Conservation (phyloP, 1,139 yeast species). For the Torulaspora globosa region DNA sequence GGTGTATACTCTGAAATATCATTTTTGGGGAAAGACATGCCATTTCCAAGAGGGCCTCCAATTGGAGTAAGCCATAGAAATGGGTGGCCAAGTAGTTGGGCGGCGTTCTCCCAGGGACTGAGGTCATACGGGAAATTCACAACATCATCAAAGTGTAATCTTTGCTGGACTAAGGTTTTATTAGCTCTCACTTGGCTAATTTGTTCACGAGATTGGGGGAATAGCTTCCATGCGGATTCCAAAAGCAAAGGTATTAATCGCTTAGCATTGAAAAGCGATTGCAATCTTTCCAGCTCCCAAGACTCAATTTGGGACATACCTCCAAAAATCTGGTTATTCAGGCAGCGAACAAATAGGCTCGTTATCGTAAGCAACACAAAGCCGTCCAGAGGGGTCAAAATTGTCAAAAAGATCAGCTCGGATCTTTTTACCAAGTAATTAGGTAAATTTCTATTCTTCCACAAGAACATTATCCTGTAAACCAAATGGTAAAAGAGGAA, state of each 20-base stretch:
- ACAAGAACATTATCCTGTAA: slow-evolving; percentile 45
- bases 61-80: slow-evolving; percentile 69
- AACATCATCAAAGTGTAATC: slow-evolving; percentile 39
- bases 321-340: slow-evolving; percentile 49
- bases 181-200: slow-evolving; percentile 17
- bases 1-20: slow-evolving; percentile 39
- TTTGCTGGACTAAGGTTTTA: slow-evolving; percentile 12
- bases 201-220: slow-evolving; percentile 18
- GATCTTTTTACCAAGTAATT: slow-evolving; percentile 51
- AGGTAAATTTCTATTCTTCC: slow-evolving; percentile 54
- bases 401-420: slow-evolving; percentile 54
- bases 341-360: slow-evolving; percentile 57
- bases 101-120: slow-evolving; percentile 54
- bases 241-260: slow-evolving; percentile 28
- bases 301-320: slow-evolving; percentile 92
- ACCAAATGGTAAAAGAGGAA: slow-evolving; percentile 46
- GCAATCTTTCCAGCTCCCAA: slow-evolving; percentile 88
- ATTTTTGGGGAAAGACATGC: slow-evolving; percentile 49
- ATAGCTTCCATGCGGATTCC: slow-evolving; percentile 21
- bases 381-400: slow-evolving; percentile 52
- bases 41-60: slow-evolving; percentile 56
- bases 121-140: slow-evolving; percentile 77
- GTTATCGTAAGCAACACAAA: slow-evolving; percentile 58
- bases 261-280: slow-evolving; percentile 37
- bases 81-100: slow-evolving; percentile 52